Percentiles rank a stretch among this genome's conserved stretches.
Evolutionary conservation across 2,329 filamentous ascomycete species (phyloP).

Genomic region (Nemania sp.): DNA sequence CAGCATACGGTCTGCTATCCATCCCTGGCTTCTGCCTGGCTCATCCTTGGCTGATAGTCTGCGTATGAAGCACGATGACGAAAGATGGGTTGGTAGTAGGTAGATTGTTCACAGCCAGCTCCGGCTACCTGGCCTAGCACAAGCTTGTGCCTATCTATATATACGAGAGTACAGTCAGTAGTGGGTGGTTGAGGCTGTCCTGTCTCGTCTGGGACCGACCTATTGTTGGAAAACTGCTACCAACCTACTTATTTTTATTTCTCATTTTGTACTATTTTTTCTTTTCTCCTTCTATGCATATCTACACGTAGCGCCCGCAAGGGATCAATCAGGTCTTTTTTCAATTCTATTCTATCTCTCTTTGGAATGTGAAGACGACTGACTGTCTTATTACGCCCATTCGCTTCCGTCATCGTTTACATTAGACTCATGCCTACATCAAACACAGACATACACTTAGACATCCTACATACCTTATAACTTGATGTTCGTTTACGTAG

Average conservation of each 20-base stretch:
- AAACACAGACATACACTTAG: neutral
- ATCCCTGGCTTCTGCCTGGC: neutral
- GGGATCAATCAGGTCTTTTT: neutral
- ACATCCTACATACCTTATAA: neutral
- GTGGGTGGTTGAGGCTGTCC: constrained; percentile 37
- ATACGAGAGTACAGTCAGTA: constrained; percentile 34
- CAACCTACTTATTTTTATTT: constrained; percentile 6
- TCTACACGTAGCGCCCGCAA: constrained; percentile 17
- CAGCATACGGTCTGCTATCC: neutral
- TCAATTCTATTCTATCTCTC: neutral
- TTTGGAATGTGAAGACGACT: constrained; percentile 20
- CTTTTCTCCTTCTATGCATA: neutral
- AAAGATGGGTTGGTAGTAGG: constrained; percentile 34
- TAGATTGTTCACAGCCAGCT: constrained; percentile 18
- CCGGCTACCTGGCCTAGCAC: constrained; percentile 25
- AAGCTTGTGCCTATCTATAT: constrained; percentile 34
- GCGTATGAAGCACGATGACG: constrained; percentile 44
- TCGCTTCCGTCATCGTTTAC: neutral
- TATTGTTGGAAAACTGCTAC: constrained; percentile 14
- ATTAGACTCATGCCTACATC: neutral
- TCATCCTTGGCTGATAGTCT: constrained; percentile 16
- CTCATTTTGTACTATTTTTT: neutral
- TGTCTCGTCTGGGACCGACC: neutral
- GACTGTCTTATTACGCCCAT: neutral
- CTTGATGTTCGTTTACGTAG: neutral